Evolutionary conservation across 257 asterid genomes (phyloP), one percentile per base, ranked within the genome.

Genomic region (Gardenia jasminoides): DNA sequence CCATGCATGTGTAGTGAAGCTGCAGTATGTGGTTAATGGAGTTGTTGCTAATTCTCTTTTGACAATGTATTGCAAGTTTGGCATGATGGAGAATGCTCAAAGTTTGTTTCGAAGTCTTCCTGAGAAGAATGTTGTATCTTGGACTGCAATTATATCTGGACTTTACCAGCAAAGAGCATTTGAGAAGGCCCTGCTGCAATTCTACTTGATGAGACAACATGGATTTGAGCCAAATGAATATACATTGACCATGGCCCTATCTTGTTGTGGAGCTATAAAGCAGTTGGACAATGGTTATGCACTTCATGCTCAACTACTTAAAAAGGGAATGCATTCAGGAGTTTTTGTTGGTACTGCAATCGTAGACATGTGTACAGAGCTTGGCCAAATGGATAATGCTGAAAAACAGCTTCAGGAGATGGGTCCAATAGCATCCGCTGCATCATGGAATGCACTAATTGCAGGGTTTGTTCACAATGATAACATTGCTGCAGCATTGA

Each of bases 51-150:
- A 82, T 82, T 78, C 86, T 20, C 80, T 73, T 75, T 70, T 82
- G 83, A 82, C 83, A 24, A 79, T 79, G 86, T 82, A 82, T 73
- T 74, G 47, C 70, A 79, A 79, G 36, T 82, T 59, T 46, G 67
- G 83, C 39, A 70, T 43, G 80, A 83, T 83, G 79, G 79, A 83
- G 77, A 76, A 83, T 44, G 83, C 86, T 41, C 78, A 30, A 54
- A 70, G 19, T 59, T 54, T 83, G 72, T 83, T 83, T 62, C 81
- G 28, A 44, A 30, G 47, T 41, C 76, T 75, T 70, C 70, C 68
- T 28, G 43, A 70, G 26, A 79, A 43, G 80, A 83, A 75, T 52
- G 2, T 43, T 16, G 76, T 79, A 64, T 79, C 83, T 79, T 83
- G 86, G 77, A 79, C 81, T 9, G 81, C 83, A 2, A 36, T 70